Evolutionary conservation across 2,329 filamentous ascomycete species (phyloP).

Genomic region (Blastomyces emzantsi): DNA sequence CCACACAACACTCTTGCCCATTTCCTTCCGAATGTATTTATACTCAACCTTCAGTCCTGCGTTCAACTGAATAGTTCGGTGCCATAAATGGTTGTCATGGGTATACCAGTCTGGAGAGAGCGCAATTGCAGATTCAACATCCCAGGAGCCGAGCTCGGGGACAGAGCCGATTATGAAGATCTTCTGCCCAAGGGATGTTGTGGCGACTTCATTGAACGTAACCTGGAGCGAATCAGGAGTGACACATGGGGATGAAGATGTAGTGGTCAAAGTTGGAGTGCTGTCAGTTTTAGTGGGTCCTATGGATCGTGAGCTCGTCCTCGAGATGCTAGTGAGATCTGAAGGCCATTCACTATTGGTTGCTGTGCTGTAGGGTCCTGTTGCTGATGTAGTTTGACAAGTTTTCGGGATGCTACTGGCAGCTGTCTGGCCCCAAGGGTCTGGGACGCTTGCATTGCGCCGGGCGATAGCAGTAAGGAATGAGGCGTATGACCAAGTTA

Average conservation of each 20-base stretch:
- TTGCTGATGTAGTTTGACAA: slow-evolving; percentile 26
- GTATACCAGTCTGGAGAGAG: slow-evolving; percentile 55
- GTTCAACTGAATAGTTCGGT: slow-evolving; percentile 45
- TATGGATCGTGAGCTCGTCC: slow-evolving; percentile 6
- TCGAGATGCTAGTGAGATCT: slow-evolving; percentile 16
- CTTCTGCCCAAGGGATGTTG: slow-evolving; percentile 53
- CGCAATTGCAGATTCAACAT: slow-evolving; percentile 44
- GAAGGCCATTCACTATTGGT: slow-evolving; percentile 28
- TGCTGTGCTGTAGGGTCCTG: slow-evolving; percentile 27
- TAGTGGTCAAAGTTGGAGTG: slow-evolving; percentile 18
- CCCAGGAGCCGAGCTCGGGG: slow-evolving; percentile 54
- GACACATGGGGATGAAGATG: slow-evolving; percentile 13
- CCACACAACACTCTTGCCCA: slow-evolving; percentile 51
- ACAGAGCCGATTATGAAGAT: slow-evolving; percentile 57
- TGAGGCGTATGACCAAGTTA: slow-evolving; percentile 41
- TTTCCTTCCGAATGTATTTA: slow-evolving; percentile 57
- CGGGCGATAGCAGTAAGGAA: slow-evolving; percentile 32
- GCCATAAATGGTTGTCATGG: slow-evolving; percentile 53
- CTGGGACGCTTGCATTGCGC: slow-evolving; percentile 26
- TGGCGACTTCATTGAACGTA: slow-evolving; percentile 52
- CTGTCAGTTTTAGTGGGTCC: slow-evolving; percentile 18
- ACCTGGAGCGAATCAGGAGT: slow-evolving; percentile 44
- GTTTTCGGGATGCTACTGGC: slow-evolving; percentile 25
- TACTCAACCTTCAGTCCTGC: slow-evolving; percentile 53
- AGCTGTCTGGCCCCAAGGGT: slow-evolving; percentile 28